These are phyloP conservation scores for Phalaenopsis equestris DNA, from an alignment of 106 monocot genomes.

Conservation along the genomic window DNA sequence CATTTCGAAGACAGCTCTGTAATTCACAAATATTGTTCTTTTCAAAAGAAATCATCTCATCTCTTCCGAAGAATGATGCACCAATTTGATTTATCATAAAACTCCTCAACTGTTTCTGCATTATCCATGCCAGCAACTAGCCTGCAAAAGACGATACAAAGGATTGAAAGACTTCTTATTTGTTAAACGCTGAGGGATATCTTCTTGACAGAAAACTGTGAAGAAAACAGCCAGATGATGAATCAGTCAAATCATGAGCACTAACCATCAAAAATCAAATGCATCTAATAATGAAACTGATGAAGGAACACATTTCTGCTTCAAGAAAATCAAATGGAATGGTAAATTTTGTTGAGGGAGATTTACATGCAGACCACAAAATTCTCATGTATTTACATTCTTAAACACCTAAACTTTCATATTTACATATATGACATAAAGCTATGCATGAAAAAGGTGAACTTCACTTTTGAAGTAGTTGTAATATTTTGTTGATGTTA, in stretches of 20 bases:
- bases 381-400: too few relatives aligned
- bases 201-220: not conserved
- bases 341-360: too few relatives aligned
- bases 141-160: constrained; percentile 30
- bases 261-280: not conserved
- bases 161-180: not conserved
- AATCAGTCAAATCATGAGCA: not conserved
- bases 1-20: too few relatives aligned
- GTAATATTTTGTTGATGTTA: too few relatives aligned
- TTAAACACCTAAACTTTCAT: too few relatives aligned
- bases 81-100: constrained; percentile 99
- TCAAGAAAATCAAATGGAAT: too few relatives aligned
- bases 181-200: not conserved
- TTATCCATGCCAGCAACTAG: constrained; percentile 63
- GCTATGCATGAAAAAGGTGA: too few relatives aligned
- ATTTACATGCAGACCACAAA: too few relatives aligned
- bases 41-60: constrained; percentile 16
- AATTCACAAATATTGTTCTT: too few relatives aligned
- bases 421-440: too few relatives aligned
- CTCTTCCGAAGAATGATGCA: constrained; percentile 79
- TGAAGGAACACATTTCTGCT: not conserved
- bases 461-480: too few relatives aligned
- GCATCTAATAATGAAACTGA: not conserved
- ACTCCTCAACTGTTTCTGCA: constrained; percentile 58
- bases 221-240: not conserved